phyloP scores from a whole-genome alignment of 345 rosid species.

The Lepidium didymum region DNA sequence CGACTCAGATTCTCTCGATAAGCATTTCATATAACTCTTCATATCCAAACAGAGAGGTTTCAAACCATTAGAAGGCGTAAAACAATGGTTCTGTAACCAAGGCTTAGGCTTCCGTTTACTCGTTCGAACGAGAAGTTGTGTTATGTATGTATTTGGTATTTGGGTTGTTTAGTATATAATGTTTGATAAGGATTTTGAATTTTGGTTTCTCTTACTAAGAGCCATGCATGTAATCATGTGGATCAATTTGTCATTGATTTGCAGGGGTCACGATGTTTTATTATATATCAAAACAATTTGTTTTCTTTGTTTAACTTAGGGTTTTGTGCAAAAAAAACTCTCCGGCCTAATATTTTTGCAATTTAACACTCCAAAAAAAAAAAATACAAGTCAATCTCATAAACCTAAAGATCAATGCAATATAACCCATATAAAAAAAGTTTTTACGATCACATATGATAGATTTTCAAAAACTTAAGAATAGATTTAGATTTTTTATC shows the following conservation, averaged over 20 bases:
- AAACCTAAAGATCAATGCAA: too few relatives aligned
- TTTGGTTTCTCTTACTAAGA: slow-evolving; percentile 9
- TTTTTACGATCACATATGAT: too few relatives aligned
- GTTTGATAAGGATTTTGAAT: neutral
- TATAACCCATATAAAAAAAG: too few relatives aligned
- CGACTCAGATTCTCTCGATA: slow-evolving; percentile 20
- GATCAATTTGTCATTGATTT: slow-evolving; percentile 18
- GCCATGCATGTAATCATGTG: slow-evolving; percentile 9
- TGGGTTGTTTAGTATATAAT: neutral
- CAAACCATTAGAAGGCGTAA: neutral
- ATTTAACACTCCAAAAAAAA: too few relatives aligned
- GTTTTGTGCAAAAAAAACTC: too few relatives aligned
- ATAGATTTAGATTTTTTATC: too few relatives aligned
- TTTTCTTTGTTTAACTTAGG: too few relatives aligned
- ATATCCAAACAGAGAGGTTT: slow-evolving; percentile 4
- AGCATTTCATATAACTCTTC: slow-evolving; percentile 7
- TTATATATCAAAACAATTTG: neutral
- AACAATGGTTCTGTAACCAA: neutral
- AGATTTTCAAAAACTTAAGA: too few relatives aligned
- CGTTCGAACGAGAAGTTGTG: neutral
- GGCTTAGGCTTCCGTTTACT: neutral
- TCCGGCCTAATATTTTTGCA: too few relatives aligned
- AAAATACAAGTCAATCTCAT: too few relatives aligned
- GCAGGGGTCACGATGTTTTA: neutral
- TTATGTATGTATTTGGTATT: neutral